Base-by-base conservation (phyloP, 106 monocot species). In the Allium cepa region DNA sequence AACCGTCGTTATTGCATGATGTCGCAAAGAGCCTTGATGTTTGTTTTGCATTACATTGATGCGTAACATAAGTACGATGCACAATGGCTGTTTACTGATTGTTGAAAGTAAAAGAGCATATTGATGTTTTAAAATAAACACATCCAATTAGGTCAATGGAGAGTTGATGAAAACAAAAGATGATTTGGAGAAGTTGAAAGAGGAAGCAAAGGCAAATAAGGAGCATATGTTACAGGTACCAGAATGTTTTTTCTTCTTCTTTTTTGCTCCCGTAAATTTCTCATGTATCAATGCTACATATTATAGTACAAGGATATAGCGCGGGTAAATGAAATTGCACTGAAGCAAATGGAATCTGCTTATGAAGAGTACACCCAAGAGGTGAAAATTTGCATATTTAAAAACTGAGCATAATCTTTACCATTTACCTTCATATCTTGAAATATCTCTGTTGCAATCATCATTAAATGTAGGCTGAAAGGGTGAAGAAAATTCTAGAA, bases 301-400 rank as follows among this genome's bases (percentile, higher is more conserved):
- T 48, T 47, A n/a, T 78, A 99, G 99, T 99, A 99, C 76, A 92
- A 99, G 73, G 87, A 87, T 78, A 87, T 99, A 63, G 86, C 93
- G 36, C 75, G 79, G 8, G 79, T 82, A 69, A 99, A 82, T 87
- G 99, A 99, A 79, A 75, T 65, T 64, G 99, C 93, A 56, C 28
- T 93, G 66, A 99, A 93, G 78, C 86, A 93, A 71, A 85, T 99
- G 57, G 99, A 99, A 65, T 80, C 75, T 67, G 82, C 84, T 64
- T 87, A 93, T 68, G 80, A 83, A 57, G 79, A 90, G 49, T 99
- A 82, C 69, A 93, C 87, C 69, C 16, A 57, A 16, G 99, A 99
- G 89, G 99, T 87, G 66, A 26, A 56, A 22, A 66, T 64, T n/a
- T 57, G 4, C 12, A 1, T 51, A 5, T 60, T 60, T 60, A 22